Base-by-base conservation (phyloP, 805 yeast genomes). In the Spathaspora boniae region DNA sequence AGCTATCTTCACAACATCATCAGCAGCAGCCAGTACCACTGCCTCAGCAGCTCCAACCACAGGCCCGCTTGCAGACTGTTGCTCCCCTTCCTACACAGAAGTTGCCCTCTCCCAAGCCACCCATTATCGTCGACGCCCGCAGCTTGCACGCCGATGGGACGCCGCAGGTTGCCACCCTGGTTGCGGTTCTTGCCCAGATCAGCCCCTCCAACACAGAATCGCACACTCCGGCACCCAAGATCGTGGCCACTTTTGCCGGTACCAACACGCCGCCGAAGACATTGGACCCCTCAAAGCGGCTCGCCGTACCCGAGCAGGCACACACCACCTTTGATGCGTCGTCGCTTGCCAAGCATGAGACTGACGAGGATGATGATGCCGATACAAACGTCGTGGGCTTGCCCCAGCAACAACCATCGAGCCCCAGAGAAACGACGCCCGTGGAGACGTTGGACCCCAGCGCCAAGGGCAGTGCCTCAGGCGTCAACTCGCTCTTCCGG, bases 291-390 rank as follows among this genome's bases (percentile, higher is more conserved):
- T 8, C 39, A 18, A 23, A 26, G 12, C 38, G 49, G 9, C 40
- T 61, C 23, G 32, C 62, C 9, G 53, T 54, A 28, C 71, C 71
- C 3, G 65, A 60, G 37, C 70, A 60, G 42, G 70, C 70, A 0
- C 70, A 66, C 43, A 62, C 70, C 5, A 44, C 63, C 1, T 28
- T 43, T 16, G 41, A 45, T 22, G 46, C 58, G 9, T 33, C 48
- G 24, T 26, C 45, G 4, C 38, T 39, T 20, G 40, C 38, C 14
- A 43, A 48, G 20, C 33, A 27, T 29, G 37, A 26, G 14, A 26
- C 20, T 14, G 3, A 26, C 5, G 14, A 7, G 17, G 12, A 5
- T n/a, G 12, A 22, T 4, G n/a, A n/a, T n/a, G n/a, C n/a, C n/a
- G n/a, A n/a, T n/a, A n/a, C n/a, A n/a, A n/a, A n/a, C n/a, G n/a